Percentiles rank a stretch among this genome's conserved stretches.
Evolutionary conservation across 139 green algal genomes (phyloP).

Genomic region (Volvox reticuliferus): DNA sequence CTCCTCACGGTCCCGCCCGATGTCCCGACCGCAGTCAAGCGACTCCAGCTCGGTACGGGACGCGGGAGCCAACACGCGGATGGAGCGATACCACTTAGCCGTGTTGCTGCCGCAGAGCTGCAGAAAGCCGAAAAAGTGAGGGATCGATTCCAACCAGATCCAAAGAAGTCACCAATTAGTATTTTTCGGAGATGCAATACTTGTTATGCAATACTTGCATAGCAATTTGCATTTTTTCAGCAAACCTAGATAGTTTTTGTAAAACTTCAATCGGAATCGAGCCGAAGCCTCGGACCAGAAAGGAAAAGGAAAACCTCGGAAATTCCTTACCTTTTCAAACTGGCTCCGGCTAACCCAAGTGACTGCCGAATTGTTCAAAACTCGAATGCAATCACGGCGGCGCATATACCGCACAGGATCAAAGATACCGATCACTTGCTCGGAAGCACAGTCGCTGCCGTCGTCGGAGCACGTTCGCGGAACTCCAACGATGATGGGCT

Average conservation of each 20-base stretch:
- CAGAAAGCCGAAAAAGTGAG: too few species aligned
- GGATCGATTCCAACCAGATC: too few species aligned
- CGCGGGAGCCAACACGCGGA: background rate
- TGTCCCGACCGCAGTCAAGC: too few species aligned
- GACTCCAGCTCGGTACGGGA: too few species aligned
- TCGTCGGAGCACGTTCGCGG: background rate
- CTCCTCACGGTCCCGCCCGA: too few species aligned
- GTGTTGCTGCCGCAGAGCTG: constrained; percentile 6
- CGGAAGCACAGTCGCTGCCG: background rate
- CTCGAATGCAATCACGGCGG: background rate
- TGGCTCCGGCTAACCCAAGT: background rate
- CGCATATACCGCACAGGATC: background rate
- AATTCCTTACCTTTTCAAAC: background rate
- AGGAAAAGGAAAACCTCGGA: background rate
- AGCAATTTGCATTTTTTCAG: too few species aligned
- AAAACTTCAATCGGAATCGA: too few species aligned
- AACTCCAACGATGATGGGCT: background rate
- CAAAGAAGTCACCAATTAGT: too few species aligned
- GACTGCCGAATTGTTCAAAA: background rate
- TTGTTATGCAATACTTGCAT: too few species aligned
- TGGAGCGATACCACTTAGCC: background rate
- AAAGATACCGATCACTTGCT: background rate
- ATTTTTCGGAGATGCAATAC: too few species aligned
- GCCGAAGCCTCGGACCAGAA: background rate
- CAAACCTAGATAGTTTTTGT: too few species aligned